Base-by-base conservation (phyloP, 371 early-diverging fungal species). In the Syncephalastrum contaminatum region DNA sequence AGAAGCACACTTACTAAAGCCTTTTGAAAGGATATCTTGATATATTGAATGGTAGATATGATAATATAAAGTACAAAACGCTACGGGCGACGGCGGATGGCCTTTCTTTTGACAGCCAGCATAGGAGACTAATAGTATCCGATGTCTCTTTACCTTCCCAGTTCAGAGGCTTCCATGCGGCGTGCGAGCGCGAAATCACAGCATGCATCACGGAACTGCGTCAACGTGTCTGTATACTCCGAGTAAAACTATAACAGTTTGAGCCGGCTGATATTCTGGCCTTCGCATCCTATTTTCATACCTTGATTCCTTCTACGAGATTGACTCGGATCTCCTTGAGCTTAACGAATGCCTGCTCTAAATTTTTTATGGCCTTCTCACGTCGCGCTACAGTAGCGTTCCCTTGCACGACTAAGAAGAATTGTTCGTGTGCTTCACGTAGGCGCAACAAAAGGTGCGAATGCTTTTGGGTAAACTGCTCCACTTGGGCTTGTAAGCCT, bases 161-260 rank as follows among this genome's bases (percentile, higher is more conserved):
- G 48, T 19, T 89, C 88, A 43, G 80, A 62, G 7, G 88, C 83
- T 50, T 92, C 90, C 58, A 91, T 63, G 52, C 83, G 76, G 49
- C 93, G 67, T 1, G 92, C 84, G 51, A 88, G 59, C 8, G 80
- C 80, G 70, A 82, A 91, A 56, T 91, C 91, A 47, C 64, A 56
- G 66, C 88, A 89, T 52, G 80, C 82, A 42, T 80, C 75, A 48
- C 69, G 72, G 48, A 90, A 77, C 54, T 84, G 77, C 4, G 61
- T 51, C 39, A 93, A 50, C 13, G 81, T 84, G 36, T 81, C 72
- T 20, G 84, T 84, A 53, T 91, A 83, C 47, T 87, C 78, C 2
- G 77, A 77, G 58, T 91, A 90, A 66, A 92, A 93, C 84, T 86
- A 66, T 8, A 22, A 39, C 4, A 51, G 25, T 22, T 53, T 49